Percentiles rank a stretch among this genome's conserved stretches.
phyloP scores from a whole-genome alignment of 1,284 basidiomycete species.

The Puccinia polysora region DNA sequence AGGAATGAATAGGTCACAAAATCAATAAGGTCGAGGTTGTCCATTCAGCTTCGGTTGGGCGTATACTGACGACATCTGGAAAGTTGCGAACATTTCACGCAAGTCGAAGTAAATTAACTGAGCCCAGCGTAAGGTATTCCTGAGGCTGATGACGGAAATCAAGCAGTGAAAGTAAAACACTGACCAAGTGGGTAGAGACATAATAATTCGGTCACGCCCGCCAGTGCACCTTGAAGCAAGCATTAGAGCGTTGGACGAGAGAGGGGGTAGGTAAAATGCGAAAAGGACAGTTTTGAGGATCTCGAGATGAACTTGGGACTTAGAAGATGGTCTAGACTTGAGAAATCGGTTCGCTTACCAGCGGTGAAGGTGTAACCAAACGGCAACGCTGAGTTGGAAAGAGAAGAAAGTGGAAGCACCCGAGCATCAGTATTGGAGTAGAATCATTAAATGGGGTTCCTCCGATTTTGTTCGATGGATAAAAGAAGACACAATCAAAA shows the following conservation, averaged over 20 bases:
- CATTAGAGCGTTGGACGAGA: background rate
- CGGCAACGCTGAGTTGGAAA: constrained; percentile 73
- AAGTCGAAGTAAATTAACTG: background rate
- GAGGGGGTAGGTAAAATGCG: background rate
- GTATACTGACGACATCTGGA: constrained; percentile 46
- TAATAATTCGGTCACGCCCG: constrained; percentile 69
- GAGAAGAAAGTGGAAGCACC: no score
- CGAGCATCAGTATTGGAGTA: no score
- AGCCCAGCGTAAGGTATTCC: no score
- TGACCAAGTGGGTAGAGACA: constrained; percentile 86
- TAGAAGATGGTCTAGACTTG: background rate
- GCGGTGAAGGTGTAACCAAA: constrained; percentile 82
- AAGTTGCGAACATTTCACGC: constrained; percentile 51
- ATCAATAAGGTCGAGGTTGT: constrained; percentile 49
- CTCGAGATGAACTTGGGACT: no score
- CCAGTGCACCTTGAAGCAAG: constrained; percentile 4
- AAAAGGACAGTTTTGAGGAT: no score
- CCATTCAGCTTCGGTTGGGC: background rate
- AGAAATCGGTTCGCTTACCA: constrained; percentile 74
- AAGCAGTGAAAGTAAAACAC: no score
- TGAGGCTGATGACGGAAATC: no score
- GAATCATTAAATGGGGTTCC: no score
- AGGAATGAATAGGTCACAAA: constrained; percentile 47
- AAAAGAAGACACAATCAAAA: no score
- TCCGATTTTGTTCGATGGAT: no score